Conservation (phyloP, 176 grass and related monocot species). For the Coix lacrymajobi region DNA sequence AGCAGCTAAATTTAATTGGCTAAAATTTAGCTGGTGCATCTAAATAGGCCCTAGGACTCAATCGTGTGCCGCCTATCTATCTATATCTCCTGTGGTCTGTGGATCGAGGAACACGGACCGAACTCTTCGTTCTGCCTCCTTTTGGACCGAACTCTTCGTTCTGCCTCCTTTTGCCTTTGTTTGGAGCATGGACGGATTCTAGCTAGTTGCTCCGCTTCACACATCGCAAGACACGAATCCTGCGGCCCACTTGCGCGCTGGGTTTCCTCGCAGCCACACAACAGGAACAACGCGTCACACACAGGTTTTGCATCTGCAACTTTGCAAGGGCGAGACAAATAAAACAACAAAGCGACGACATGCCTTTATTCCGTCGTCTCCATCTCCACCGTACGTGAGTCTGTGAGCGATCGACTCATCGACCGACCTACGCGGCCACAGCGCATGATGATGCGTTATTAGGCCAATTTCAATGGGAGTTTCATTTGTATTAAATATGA, state of each 20-base stretch:
- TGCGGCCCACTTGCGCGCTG: background rate
- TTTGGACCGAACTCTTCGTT: too few species aligned
- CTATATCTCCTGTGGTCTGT: background rate
- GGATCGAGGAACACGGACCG: background rate
- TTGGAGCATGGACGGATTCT: background rate
- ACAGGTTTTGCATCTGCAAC: too few species aligned
- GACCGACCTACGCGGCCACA: background rate
- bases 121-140: background rate
- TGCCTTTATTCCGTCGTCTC: background rate
- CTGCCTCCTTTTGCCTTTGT: background rate
- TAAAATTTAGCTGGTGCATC: too few species aligned
- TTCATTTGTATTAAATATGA: too few species aligned
- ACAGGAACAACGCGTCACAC: background rate
- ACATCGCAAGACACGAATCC: background rate
- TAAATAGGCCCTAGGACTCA: too few species aligned
- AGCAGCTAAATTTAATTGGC: too few species aligned
- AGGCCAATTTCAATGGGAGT: too few species aligned
- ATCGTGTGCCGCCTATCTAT: background rate
- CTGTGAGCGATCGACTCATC: background rate
- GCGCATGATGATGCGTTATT: background rate
- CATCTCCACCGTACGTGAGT: background rate
- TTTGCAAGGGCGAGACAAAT: background rate
- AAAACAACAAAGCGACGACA: background rate
- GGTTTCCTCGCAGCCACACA: slow-evolving; percentile 1
- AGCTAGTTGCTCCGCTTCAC: background rate